Conservation (phyloP, 2,329 filamentous ascomycete species). For the Monosporascus sp. region DNA sequence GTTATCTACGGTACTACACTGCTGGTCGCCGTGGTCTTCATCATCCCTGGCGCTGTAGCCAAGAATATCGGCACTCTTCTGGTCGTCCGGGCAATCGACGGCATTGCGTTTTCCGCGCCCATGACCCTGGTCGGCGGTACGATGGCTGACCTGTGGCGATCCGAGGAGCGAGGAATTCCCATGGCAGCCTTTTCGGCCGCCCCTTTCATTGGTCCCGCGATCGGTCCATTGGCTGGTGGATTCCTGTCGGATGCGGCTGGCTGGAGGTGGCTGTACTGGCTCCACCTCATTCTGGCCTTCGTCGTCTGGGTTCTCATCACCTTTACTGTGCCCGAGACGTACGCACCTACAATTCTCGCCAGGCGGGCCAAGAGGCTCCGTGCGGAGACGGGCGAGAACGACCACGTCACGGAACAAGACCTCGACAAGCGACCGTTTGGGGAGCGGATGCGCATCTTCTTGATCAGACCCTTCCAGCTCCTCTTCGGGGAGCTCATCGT, state of each 20-base stretch:
- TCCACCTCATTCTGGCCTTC: constrained; percentile 72
- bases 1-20: constrained; percentile 67
- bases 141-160: constrained; percentile 76
- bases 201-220: constrained; percentile 76
- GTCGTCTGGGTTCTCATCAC: constrained; percentile 70
- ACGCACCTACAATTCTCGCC: constrained; percentile 72
- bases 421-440: constrained; percentile 65
- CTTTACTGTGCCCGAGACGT: constrained; percentile 88
- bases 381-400: constrained; percentile 58
- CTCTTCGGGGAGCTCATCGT: constrained; percentile 82
- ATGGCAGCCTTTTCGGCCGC: constrained; percentile 84
- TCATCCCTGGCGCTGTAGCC: constrained; percentile 73
- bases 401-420: constrained; percentile 75
- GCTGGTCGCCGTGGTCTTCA: constrained; percentile 67
- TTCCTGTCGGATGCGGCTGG: constrained; percentile 65
- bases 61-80: constrained; percentile 73
- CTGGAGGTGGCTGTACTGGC: constrained; percentile 85
- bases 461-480: constrained; percentile 79
- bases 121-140: constrained; percentile 85
- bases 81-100: constrained; percentile 71
- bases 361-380: constrained; percentile 67
- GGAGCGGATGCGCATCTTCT: constrained; percentile 67
- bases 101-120: constrained; percentile 78
- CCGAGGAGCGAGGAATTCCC: constrained; percentile 77
- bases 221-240: constrained; percentile 71